Evolutionary conservation across 257 asterid genomes (phyloP).

Genomic region (Voacanga thouarsii): DNA sequence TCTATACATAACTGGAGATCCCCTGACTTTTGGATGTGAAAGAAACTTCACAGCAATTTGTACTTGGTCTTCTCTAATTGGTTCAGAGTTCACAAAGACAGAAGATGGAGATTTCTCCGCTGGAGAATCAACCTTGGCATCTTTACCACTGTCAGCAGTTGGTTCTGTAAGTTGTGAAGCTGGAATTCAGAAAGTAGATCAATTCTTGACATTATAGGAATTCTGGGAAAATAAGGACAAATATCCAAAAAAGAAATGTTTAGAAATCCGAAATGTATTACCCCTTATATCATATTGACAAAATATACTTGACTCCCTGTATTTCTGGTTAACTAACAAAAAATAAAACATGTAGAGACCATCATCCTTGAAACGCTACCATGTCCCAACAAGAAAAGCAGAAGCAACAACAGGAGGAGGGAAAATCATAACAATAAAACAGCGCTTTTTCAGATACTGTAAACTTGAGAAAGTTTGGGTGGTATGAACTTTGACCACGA

Average conservation of each 20-base stretch:
- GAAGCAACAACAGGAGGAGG: background rate
- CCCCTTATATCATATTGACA: background rate
- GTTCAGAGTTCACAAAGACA: constrained; percentile 88
- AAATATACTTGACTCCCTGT: background rate
- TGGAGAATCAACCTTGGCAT: constrained; percentile 43
- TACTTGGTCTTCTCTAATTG: constrained; percentile 93
- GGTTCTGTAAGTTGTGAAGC: constrained; percentile 46
- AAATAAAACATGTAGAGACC: background rate
- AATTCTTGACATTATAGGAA: constrained; percentile 5
- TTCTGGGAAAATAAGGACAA: background rate
- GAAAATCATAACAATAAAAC: background rate
- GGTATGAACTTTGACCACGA: background rate
- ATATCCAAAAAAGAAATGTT: background rate
- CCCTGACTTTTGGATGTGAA: constrained; percentile 93
- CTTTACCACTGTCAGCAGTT: constrained; percentile 29
- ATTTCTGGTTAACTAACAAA: background rate
- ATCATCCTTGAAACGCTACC: background rate
- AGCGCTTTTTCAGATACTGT: background rate
- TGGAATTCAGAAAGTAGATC: constrained; percentile 28
- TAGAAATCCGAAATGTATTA: background rate
- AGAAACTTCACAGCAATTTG: constrained; percentile 95
- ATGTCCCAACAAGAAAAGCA: background rate
- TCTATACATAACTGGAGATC: constrained; percentile 89
- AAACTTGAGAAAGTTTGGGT: background rate
- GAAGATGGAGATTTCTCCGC: constrained; percentile 66